Conservation (phyloP, 2,329 filamentous ascomycete genomes). For the Exophiala sp. region DNA sequence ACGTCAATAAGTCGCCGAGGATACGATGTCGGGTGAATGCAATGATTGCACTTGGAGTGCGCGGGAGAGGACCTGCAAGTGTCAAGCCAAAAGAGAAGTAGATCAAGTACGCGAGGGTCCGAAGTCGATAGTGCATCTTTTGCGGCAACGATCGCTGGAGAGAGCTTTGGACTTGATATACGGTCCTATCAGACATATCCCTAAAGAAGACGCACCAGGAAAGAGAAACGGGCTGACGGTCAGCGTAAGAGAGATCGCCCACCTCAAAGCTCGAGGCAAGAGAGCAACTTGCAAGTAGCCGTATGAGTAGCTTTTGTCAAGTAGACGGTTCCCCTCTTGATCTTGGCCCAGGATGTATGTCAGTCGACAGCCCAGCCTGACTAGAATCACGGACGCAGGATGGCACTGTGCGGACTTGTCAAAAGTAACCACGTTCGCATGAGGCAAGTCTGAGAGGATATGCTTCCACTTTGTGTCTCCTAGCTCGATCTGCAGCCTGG, state of each 20-base stretch:
- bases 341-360: conserved; percentile 4
- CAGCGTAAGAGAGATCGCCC: background rate
- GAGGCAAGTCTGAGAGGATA: conserved; percentile 5
- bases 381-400: background rate
- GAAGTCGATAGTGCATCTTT: conserved; percentile 7
- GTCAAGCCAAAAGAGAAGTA: conserved; percentile 11
- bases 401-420: conserved; percentile 11
- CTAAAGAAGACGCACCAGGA: background rate
- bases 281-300: conserved; percentile 15
- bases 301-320: conserved; percentile 12
- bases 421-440: conserved; percentile 8
- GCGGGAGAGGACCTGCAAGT: background rate
- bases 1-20: conserved; percentile 15
- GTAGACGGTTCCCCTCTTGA: background rate
- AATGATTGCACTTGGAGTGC: conserved; percentile 3
- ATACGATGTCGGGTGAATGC: background rate
- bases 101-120: conserved; percentile 11
- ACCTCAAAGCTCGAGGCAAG: conserved; percentile 2
- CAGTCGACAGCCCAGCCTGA: conserved; percentile 15
- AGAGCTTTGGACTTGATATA: background rate
- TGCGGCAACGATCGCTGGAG: background rate
- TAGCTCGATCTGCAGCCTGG: conserved; percentile 10
- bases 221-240: background rate
- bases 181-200: background rate
- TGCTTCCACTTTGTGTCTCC: conserved; percentile 14